Evolutionary conservation across 805 yeast genomes (phyloP).

Genomic region (Metschnikowia continentalis): DNA sequence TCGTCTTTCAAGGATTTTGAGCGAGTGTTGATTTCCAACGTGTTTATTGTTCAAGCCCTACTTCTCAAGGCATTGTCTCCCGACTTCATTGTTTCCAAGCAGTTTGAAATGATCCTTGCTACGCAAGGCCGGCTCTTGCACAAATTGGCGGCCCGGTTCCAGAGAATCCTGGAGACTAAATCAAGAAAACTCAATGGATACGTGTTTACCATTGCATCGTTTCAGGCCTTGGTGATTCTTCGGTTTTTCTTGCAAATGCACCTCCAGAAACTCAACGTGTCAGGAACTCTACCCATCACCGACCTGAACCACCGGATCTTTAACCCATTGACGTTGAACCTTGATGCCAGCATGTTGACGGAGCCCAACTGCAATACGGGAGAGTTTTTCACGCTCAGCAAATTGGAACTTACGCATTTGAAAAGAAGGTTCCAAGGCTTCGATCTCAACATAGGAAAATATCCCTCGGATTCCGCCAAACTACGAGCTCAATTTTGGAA

Average conservation of each 20-base stretch:
- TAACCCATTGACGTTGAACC: slow-evolving; percentile 5
- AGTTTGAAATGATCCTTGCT: slow-evolving; percentile 18
- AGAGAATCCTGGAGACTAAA: slow-evolving; percentile 12
- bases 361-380: slow-evolving; percentile 4
- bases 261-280: not conserved
- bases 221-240: slow-evolving; percentile 15
- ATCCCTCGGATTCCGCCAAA: slow-evolving; percentile 22
- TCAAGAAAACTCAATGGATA: slow-evolving; percentile 6
- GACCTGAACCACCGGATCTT: slow-evolving; percentile 7
- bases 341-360: slow-evolving; percentile 1
- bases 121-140: slow-evolving; percentile 33
- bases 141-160: slow-evolving; percentile 22
- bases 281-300: slow-evolving; percentile 5
- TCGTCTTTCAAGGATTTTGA: slow-evolving; percentile 23
- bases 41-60: slow-evolving; percentile 24
- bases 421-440: slow-evolving; percentile 18
- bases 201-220: slow-evolving; percentile 11
- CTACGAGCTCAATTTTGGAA: slow-evolving; percentile 30
- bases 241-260: slow-evolving; percentile 13
- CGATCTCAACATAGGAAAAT: slow-evolving; percentile 19
- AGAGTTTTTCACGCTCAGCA: slow-evolving; percentile 15
- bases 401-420: slow-evolving; percentile 25
- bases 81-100: slow-evolving; percentile 8
- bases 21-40: slow-evolving; percentile 28
- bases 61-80: slow-evolving; percentile 13